Evolutionary conservation across 2,329 filamentous ascomycete species (phyloP).

Genomic region (Arthroderma sp.): DNA sequence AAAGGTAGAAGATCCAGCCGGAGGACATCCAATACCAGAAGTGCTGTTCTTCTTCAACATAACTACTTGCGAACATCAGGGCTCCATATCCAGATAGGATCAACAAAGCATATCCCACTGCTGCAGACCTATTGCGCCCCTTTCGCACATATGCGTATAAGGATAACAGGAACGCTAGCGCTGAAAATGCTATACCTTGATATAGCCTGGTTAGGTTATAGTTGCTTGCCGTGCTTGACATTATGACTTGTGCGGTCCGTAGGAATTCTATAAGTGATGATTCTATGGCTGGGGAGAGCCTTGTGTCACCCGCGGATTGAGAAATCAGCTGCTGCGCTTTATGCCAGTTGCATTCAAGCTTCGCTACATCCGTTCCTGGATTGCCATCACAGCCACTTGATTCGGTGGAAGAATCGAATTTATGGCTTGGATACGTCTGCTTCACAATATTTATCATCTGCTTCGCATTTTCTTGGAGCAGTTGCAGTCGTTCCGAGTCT

Average conservation of each 20-base stretch:
- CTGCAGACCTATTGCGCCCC: neutral
- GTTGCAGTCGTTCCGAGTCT: constrained; percentile 47
- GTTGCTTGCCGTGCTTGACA: constrained; percentile 86
- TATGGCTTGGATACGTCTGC: constrained; percentile 52
- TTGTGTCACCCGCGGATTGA: constrained; percentile 7
- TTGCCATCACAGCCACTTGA: constrained; percentile 17
- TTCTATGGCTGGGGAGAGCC: constrained; percentile 17
- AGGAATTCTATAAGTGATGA: constrained; percentile 45
- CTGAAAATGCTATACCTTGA: constrained; percentile 27
- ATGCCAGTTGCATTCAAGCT: constrained; percentile 60
- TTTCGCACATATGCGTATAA: constrained; percentile 19
- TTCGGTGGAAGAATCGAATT: constrained; percentile 15
- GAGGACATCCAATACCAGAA: constrained; percentile 87
- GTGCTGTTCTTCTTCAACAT: constrained; percentile 95
- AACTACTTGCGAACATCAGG: constrained; percentile 98
- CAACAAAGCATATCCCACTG: constrained; percentile 18
- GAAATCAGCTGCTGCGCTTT: constrained; percentile 20
- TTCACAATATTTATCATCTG: constrained; percentile 70
- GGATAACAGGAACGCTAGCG: constrained; percentile 34
- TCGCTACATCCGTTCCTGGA: constrained; percentile 34
- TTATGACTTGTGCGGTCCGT: constrained; percentile 58
- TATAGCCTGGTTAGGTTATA: constrained; percentile 55
- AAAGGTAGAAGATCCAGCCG: constrained; percentile 39
- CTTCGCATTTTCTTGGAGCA: constrained; percentile 64
- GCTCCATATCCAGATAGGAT: constrained; percentile 54